Base-by-base conservation (phyloP, 2,329 filamentous ascomycete genomes). In the Sporothrix euskadiensis region DNA sequence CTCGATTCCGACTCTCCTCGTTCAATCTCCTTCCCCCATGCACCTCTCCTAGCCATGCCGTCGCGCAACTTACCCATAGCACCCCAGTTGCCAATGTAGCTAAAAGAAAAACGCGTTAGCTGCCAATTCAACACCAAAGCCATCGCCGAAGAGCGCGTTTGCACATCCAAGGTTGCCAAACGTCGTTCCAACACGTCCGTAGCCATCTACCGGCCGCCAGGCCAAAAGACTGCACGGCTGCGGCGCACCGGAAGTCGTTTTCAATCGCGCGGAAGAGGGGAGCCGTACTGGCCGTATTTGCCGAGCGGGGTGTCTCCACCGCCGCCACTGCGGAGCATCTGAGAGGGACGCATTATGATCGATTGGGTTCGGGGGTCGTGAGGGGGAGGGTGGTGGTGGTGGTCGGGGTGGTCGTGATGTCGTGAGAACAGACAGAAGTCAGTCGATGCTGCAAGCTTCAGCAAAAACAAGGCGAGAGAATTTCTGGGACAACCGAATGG, bases 1-100 rank as follows among this genome's bases (percentile, higher is more conserved):
- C n/a, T 22, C 35, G 5, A 26, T 63, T 35, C 59, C 8, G 19
- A 5, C 2, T 14, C 35, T 41, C 4, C 19, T 22, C 35, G 1
- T 41, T 22, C 35, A 41, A 5, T 26, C 57, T 35, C 19, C 12
- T 12, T 19, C 59, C 22, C 16, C 9, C 44, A 54, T 12, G 4
- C n/a, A 35, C 41, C 12, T n/a, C 69, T 9, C 1, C 32, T 32
- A 26, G 1, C 19, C 49, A 41, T n/a, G 10, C 30, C 30, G 32
- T 71, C 10, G 32, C 26, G 73, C 77, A 77, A 89, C 89, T 85
- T 88, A 94, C 92, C 92, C 77, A 94, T 84, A 79, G 85, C 84
- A 80, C 92, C 92, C 91, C 92, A 95, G 82, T 84, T 83, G 78
- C 92, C 92, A 74, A 94, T 84, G 83, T 86, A 94, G 81, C 92